Evolutionary conservation across 2,329 filamentous ascomycete genomes (phyloP), one percentile per base, ranked within the genome.

Genomic region (Corynespora cassiicola): DNA sequence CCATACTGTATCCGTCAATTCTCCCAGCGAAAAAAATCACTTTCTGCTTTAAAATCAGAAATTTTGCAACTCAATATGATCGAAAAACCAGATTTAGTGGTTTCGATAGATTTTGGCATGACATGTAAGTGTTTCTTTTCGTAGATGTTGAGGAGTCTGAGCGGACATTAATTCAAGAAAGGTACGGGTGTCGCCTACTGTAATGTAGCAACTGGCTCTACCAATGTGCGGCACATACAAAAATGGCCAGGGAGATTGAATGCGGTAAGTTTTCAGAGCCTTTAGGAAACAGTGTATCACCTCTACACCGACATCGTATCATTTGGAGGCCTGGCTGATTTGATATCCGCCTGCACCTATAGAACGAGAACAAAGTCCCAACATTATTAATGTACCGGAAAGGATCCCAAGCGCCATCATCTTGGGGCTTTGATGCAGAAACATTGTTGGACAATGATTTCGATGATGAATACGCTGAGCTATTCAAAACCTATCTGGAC

Each of bases 401-500:
- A 8, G 63, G 73, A 37, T 60, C 4, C 62, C 42, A 24, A 7
- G 15, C 21, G 10, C 52, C 76, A 6, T 71, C 71, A 0, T 74
- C 71, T 0, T 78, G 76, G 76, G 75, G 76, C 0, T 78, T 73
- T 47, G 56, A 71, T 26, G 78, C 75, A 36, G 68, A 70, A 15
- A 52, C 42, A 1, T n/a, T n/a, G n/a, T n/a, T n/a, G n/a, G n/a
- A n/a, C n/a, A n/a, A n/a, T n/a, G n/a, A n/a, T n/a, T n/a, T n/a
- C n/a, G n/a, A n/a, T n/a, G n/a, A 68, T 7, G 59, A 63, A n/a
- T 45, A 52, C n/a, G 54, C 63, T 3, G 74, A 78, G 42, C 75
- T 76, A 63, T 79, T 79, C 66, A 78, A 79, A 53, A 75, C 75
- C 36, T 77, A 75, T 52, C 66, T 79, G 8, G 76, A 79, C 39